Evolutionary conservation across 306 rosid species (phyloP), one percentile per base, ranked within the genome.

Genomic region (Cajanus cajan): DNA sequence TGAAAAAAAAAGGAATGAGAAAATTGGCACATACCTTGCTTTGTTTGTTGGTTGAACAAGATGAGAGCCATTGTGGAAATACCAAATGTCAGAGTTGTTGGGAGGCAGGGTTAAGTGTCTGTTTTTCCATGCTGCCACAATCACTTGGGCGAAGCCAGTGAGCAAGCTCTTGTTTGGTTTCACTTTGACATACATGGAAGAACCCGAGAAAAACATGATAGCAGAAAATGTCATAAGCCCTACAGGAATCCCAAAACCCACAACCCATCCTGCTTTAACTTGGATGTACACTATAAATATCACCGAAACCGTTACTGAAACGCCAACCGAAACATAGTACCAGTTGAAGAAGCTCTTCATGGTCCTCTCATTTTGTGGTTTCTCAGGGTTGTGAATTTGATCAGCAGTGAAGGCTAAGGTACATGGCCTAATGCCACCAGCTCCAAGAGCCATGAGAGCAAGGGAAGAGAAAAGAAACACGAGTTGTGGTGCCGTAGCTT

Each of bases 361-460:
- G 48, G 44, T 43, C 39, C 81, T 78, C 45, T 80, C 89, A 12
- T 86, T 92, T 4, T 84, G 34, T 1, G 78, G 89, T 71, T 82
- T 84, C 40, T 88, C 83, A 0, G 90, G 87, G 33, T 85, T 78
- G 85, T 79, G 39, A 1, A 90, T 34, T 82, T 89, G 93, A 59
- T 94, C 91, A n/a, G 95, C 95, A 4, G 89, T 92, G 54, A 92
- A 92, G 39, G 96, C 95, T 34, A 90, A 43, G 28, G 96, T 87
- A 40, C 98, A 89, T 24, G 97, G 92, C 78, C 87, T 88, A 62
- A 94, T 85, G 33, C 97, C 98, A 10, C 93, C 95, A 0, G 96
- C 89, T 74, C 96, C 98, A 4, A 90, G 31, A 22, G 96, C 76
- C 93, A 89, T 92, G 31, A 94, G 85, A 68, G 39, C 72, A 80